phyloP scores from a whole-genome alignment of 2,329 filamentous ascomycete species.

The Davidsoniella eucalypti region DNA sequence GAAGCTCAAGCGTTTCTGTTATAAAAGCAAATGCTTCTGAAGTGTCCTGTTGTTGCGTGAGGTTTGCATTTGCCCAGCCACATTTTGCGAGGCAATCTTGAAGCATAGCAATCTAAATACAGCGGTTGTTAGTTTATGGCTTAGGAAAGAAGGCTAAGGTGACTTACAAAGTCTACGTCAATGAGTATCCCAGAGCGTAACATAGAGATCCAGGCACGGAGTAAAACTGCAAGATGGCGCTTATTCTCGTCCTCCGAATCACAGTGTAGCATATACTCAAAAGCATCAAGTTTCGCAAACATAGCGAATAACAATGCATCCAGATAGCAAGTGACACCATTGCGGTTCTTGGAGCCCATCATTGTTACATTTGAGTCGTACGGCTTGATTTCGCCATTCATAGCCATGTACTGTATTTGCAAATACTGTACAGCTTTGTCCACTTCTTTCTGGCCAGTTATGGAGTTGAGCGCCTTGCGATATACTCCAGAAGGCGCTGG shows the following conservation, averaged over 20 bases:
- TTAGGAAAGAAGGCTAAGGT: not conserved
- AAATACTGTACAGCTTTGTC: constrained; percentile 64
- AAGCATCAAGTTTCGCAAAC: constrained; percentile 80
- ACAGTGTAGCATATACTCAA: constrained; percentile 80
- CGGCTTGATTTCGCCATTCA: constrained; percentile 58
- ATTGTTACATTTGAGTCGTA: constrained; percentile 59
- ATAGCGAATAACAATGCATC: constrained; percentile 88
- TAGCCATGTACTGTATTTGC: constrained; percentile 62
- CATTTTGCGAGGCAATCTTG: constrained; percentile 71
- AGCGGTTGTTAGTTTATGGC: not conserved
- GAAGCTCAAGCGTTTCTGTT: constrained; percentile 73
- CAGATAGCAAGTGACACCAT: constrained; percentile 83
- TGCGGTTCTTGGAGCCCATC: constrained; percentile 72
- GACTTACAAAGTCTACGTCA: constrained; percentile 59
- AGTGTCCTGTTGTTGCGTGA: constrained; percentile 76
- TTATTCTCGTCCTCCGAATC: constrained; percentile 54
- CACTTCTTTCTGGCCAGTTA: constrained; percentile 50
- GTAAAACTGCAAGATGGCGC: constrained; percentile 55
- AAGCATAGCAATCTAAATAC: constrained; percentile 54
- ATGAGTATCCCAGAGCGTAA: constrained; percentile 73
- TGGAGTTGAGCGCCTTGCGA: constrained; percentile 38
- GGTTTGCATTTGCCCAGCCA: constrained; percentile 70
- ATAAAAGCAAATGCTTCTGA: constrained; percentile 95
- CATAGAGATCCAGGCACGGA: constrained; percentile 89
- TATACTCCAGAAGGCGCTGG: constrained; percentile 40